A percentile compares a stretch with the other conserved stretches of the same genome.
phyloP scores from a whole-genome alignment of 176 grass and related monocot genomes.

The Zoysia japonica region DNA sequence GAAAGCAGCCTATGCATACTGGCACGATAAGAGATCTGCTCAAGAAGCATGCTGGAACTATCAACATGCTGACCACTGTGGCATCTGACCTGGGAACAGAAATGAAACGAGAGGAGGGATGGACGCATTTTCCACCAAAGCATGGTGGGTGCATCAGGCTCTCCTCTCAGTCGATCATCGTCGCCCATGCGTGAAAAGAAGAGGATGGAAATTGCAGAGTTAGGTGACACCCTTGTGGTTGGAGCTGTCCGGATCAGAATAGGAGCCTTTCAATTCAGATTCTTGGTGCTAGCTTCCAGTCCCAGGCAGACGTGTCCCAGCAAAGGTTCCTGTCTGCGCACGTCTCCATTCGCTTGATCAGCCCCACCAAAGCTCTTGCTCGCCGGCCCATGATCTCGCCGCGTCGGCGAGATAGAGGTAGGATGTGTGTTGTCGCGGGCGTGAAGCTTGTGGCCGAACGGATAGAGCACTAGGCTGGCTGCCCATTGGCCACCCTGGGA shows the following conservation, averaged over 20 bases:
- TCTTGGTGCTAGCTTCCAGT: slow-evolving; percentile 37
- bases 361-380: slow-evolving; percentile 31
- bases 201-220: slow-evolving; percentile 19
- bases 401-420: not conserved
- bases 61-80: slow-evolving; percentile 31
- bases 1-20: slow-evolving; percentile 35
- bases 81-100: slow-evolving; percentile 45
- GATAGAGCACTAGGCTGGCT: slow-evolving; percentile 44
- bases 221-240: slow-evolving; percentile 29
- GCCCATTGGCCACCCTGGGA: slow-evolving; percentile 41
- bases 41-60: slow-evolving; percentile 10
- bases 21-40: slow-evolving; percentile 21
- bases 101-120: slow-evolving; percentile 8
- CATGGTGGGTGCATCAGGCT: slow-evolving; percentile 22
- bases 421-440: slow-evolving; percentile 43
- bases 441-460: slow-evolving; percentile 46
- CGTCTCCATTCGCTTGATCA: slow-evolving; percentile 33
- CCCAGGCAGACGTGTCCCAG: slow-evolving; percentile 27
- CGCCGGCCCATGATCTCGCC: slow-evolving; percentile 32
- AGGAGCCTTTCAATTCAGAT: slow-evolving; percentile 20
- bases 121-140: slow-evolving; percentile 16
- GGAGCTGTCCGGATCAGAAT: slow-evolving; percentile 45
- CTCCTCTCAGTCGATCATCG: not conserved
- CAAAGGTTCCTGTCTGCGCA: slow-evolving; percentile 39
- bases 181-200: not conserved